These are phyloP conservation scores for Tuber indicum DNA, from an alignment of 495 filamentous ascomycete species.

Conservation along the genomic window DNA sequence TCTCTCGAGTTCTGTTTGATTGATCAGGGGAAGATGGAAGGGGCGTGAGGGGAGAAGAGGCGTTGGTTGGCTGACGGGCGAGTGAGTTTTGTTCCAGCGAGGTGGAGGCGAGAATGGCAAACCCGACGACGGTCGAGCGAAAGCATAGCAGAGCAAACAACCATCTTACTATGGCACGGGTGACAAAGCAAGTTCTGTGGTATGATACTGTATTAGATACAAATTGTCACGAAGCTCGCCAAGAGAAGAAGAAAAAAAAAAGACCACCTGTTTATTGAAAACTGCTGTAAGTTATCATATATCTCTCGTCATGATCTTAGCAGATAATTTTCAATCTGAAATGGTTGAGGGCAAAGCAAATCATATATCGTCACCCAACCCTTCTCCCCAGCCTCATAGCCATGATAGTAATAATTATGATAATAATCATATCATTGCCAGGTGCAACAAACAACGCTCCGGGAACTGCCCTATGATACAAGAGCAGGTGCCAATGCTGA, in stretches of 20 bases:
- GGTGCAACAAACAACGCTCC: background rate
- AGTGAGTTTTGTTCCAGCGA: background rate
- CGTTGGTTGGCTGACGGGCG: background rate
- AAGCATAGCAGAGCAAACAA: background rate
- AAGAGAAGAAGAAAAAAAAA: no score
- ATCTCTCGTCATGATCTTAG: background rate
- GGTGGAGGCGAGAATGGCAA: background rate
- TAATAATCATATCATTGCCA: background rate
- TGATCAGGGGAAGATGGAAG: background rate
- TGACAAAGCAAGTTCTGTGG: background rate
- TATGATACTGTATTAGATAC: background rate
- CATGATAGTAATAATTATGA: no score
- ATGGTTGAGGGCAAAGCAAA: background rate
- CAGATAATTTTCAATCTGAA: background rate
- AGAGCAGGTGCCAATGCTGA: background rate
- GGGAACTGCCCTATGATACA: background rate
- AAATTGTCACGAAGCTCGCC: background rate
- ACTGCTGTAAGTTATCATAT: background rate
- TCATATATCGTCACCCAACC: background rate
- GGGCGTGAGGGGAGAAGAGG: background rate
- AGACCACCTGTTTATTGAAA: background rate
- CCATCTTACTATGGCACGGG: background rate
- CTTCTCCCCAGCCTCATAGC: background rate
- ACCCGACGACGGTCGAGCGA: background rate
- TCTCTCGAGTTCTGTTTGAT: background rate